Evolutionary conservation across 2,329 filamentous ascomycete genomes (phyloP).

Genomic region (Colletotrichum musicola): DNA sequence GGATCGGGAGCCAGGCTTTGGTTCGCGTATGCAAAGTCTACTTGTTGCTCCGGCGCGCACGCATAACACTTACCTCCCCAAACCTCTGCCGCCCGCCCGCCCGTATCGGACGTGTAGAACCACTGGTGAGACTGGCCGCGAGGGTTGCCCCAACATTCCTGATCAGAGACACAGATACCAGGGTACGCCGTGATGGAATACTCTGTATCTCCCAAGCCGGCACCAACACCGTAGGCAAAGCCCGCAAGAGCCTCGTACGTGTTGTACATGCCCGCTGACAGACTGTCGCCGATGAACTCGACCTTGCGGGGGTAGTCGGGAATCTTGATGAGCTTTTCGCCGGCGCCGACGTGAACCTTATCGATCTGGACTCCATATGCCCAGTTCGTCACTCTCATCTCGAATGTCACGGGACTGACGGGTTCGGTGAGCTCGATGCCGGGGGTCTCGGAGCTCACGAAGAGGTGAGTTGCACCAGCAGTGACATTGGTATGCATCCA

Average conservation of each 20-base stretch:
- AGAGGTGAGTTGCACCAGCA: constrained; percentile 65
- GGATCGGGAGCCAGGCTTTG: background rate
- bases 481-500: constrained; percentile 74
- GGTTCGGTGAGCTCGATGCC: constrained; percentile 59
- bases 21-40: constrained; percentile 6
- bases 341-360: constrained; percentile 61
- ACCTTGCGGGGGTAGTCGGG: constrained; percentile 52
- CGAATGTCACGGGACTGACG: constrained; percentile 62
- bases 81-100: constrained; percentile 57
- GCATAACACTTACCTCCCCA: constrained; percentile 54
- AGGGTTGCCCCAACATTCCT: constrained; percentile 66
- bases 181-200: constrained; percentile 70
- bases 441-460: constrained; percentile 60
- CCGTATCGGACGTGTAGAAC: constrained; percentile 68
- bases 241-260: constrained; percentile 69
- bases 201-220: constrained; percentile 69
- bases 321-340: constrained; percentile 58
- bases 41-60: background rate
- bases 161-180: constrained; percentile 68
- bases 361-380: constrained; percentile 69
- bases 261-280: constrained; percentile 68
- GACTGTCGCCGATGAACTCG: constrained; percentile 61
- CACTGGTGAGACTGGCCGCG: constrained; percentile 67
- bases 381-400: constrained; percentile 73
- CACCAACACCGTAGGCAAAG: constrained; percentile 67